Base-by-base conservation (phyloP, 2,329 filamentous ascomycete genomes). In the Ascochyta lentis region DNA sequence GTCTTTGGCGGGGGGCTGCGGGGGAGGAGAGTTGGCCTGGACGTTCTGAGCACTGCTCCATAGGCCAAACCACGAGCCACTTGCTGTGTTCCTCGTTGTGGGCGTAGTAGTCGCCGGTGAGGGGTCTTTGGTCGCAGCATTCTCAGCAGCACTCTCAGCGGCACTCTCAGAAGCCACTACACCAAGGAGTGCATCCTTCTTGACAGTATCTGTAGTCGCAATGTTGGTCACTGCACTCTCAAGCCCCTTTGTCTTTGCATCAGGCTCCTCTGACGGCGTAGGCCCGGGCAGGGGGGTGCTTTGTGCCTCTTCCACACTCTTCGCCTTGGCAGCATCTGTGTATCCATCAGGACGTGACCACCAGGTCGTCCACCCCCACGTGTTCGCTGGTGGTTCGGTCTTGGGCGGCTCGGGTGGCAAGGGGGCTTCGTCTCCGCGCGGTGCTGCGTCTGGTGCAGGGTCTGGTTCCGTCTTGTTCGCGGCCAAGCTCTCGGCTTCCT, bases 271-370 rank as follows among this genome's bases (percentile, higher is more conserved):
- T 31, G 69, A 71, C 1, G 74, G 73, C 3, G 73, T 74, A 3
- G 63, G 57, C 4, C 70, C 74, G 8, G 79, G 78, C 29, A 80
- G 54, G 4, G 78, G 77, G 4, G 77, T 80, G 40, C 59, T 72
- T 43, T 70, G 75, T 4, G 79, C 78, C 33, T 76, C 75, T 19
- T 76, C 56, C 38, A 54, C 69, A 22, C 58, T 66, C 53, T 56
- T 72, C n/a, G 67, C 61, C 49, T 75, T 75, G 3, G 53, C 53
- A n/a, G 69, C 68, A n/a, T 79, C 77, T 15, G 67, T 54, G 53
- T 80, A 80, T 1, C 76, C 79, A 61, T 82, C 80, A 6, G 80
- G 80, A 27, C 79, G 67, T 13, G 80, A 81, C 80, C 80, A 82
- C 80, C 80, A 82, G 22, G 78, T 77, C 35, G 77, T 76, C 79